Base-by-base conservation (phyloP, 805 yeast species). In the Naumovozyma castellii region DNA sequence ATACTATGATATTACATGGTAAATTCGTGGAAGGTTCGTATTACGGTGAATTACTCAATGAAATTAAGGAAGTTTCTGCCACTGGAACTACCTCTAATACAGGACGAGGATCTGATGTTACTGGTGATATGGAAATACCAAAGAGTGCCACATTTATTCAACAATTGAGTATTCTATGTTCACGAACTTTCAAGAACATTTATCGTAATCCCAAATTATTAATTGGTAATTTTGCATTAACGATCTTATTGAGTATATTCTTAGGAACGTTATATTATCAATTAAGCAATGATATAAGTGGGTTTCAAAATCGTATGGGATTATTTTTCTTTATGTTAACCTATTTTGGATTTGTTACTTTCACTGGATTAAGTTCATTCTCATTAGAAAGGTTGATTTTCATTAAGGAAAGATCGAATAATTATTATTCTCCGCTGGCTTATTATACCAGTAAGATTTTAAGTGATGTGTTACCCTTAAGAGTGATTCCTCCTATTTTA, bases 301-400 rank as follows among this genome's bases (percentile, higher is more conserved):
- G 98, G 0, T 92, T 92, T 68, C 98, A 92, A 61, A 92, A 92
- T 62, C 72, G 98, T 51, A 69, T 92, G 47, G 98, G 98, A 0
- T 67, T 92, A 43, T 92, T 92, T 62, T 90, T 92, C 68, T 92
- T 92, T 61, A 64, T 88, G 38, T 68, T 92, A 44, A 85, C 97
- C 3, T 74, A 88, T 53, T 88, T 92, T 67, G 98, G 98, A 0
- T 92, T 92, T 60, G 81, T 94, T 1, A 82, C 97, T 0, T 71
- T 92, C 53, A 90, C 97, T 0, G 94, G 97, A 0, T 67, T 92
- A 39, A 90, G 87, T 48, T 76, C 95, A 3, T 92, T 92, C 60
- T 78, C 95, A 0, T 72, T 76, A 39, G 98, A 92, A 58, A 71
- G 97, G 50, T 76, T 87, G 34, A 85, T 90, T 14, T 92, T 90